Conservation (phyloP, 306 rosid genomes). For the Luffa acutangula region DNA sequence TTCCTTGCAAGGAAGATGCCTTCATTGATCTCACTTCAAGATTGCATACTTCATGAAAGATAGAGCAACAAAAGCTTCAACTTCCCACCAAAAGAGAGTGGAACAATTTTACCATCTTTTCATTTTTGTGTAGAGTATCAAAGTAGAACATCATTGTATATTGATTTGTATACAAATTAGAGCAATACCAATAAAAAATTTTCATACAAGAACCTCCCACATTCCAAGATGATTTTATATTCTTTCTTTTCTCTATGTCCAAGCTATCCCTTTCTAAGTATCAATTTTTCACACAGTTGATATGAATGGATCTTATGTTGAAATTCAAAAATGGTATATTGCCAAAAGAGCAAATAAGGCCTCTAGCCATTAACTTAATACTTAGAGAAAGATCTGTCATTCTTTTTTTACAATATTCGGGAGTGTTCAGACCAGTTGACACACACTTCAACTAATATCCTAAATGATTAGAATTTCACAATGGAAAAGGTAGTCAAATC, state of each 20-base stretch:
- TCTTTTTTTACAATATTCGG: neutral
- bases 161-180: neutral
- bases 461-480: neutral
- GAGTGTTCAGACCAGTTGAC: neutral
- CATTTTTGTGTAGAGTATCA: conserved; percentile 3
- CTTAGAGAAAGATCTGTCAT: too few species aligned
- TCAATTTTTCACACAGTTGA: neutral
- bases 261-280: neutral
- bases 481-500: neutral
- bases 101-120: neutral
- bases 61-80: neutral
- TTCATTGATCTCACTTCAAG: conserved; percentile 25
- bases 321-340: neutral
- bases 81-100: neutral
- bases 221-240: neutral
- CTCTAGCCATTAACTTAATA: neutral
- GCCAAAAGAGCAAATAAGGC: neutral
- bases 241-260: neutral
- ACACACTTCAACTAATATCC: neutral
- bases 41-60: neutral
- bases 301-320: neutral
- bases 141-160: neutral
- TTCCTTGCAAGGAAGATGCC: conserved; percentile 37
- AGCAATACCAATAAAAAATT: neutral
- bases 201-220: neutral